Evolutionary conservation across 495 filamentous ascomycete species (phyloP).

Genomic region (Hyaloscypha finlandica): DNA sequence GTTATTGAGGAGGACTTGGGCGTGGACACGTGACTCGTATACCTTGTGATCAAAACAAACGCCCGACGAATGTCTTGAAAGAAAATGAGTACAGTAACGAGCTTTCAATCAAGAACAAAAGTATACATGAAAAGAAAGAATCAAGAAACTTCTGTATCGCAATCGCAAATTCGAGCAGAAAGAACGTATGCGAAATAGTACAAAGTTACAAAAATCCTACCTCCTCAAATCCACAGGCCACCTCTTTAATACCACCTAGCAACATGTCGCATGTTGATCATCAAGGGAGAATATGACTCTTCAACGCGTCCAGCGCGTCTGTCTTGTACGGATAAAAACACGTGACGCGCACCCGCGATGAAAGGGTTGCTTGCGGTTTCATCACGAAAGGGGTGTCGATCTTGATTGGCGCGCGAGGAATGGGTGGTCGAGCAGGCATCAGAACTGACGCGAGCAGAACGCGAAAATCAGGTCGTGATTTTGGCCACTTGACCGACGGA

Average conservation of each 20-base stretch:
- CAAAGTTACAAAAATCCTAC: background rate
- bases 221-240: background rate
- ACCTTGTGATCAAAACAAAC: background rate
- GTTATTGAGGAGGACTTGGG: background rate
- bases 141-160: background rate
- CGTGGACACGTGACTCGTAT: background rate
- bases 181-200: background rate
- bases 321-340: conserved; percentile 11
- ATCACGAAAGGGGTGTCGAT: conserved; percentile 4
- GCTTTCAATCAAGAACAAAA: background rate
- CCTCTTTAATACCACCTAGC: background rate
- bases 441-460: background rate
- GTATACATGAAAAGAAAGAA: background rate
- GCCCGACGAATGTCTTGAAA: background rate
- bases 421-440: background rate
- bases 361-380: conserved; percentile 18
- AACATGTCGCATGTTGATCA: background rate
- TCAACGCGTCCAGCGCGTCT: conserved; percentile 7
- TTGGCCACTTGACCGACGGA: background rate
- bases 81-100: background rate
- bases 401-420: background rate
- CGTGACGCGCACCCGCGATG: conserved; percentile 17
- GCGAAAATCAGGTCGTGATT: background rate
- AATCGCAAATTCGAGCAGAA: background rate
- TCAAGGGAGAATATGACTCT: conserved; percentile 14